Percentiles rank a stretch among this genome's conserved stretches.
Conservation (phyloP, 495 filamentous ascomycete species). For the Penicillium maclennaniae region DNA sequence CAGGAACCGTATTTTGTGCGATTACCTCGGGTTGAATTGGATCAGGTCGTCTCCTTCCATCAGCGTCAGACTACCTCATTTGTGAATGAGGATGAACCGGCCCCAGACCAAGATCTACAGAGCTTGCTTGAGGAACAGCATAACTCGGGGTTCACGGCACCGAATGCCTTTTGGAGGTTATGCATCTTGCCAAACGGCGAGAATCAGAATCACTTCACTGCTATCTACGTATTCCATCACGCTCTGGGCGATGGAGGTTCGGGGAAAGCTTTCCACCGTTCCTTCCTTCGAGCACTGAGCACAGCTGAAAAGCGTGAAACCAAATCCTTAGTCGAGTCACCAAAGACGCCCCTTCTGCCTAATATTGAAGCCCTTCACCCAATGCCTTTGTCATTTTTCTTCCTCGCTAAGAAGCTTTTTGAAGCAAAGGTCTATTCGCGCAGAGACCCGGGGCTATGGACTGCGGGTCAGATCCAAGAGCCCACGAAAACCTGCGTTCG, state of each 20-base stretch:
- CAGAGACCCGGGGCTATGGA: conserved; percentile 21
- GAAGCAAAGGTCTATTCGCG: conserved; percentile 22
- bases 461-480: conserved; percentile 19
- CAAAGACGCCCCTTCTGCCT: conserved; percentile 28
- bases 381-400: conserved; percentile 24
- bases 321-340: conserved; percentile 21
- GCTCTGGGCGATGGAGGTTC: conserved; percentile 33
- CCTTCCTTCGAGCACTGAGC: conserved; percentile 27
- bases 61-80: conserved; percentile 14
- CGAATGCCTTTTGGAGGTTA: conserved; percentile 38
- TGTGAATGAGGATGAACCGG: conserved; percentile 10
- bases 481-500: conserved; percentile 19
- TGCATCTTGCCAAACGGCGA: conserved; percentile 24
- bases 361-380: conserved; percentile 25
- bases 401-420: conserved; percentile 26
- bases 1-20: conserved; percentile 42
- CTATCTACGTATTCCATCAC: conserved; percentile 38
- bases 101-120: conserved; percentile 32
- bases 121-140: conserved; percentile 35
- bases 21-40: conserved; percentile 40
- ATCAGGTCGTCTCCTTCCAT: conserved; percentile 30
- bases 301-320: conserved; percentile 12
- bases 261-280: conserved; percentile 33
- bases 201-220: conserved; percentile 26
- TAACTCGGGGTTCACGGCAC: conserved; percentile 28